A percentile compares a stretch with the other conserved stretches of the same genome.
Evolutionary conservation across 768 basidiomycete species (phyloP).

Genomic region (Amanita muscaria): DNA sequence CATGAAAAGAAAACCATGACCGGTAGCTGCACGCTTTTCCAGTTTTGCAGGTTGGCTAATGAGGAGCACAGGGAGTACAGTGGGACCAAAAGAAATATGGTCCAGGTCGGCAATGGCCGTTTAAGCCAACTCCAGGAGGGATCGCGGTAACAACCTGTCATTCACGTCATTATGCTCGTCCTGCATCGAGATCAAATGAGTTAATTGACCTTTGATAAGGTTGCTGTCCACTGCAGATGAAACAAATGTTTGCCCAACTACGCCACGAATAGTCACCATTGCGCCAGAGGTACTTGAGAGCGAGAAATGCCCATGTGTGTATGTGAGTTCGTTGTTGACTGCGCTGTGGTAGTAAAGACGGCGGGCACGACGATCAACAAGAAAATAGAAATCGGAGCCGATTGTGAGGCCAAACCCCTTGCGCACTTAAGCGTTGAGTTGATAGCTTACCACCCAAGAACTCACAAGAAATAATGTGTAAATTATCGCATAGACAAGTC

Average conservation of each 20-base stretch:
- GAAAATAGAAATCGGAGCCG: constrained; percentile 73
- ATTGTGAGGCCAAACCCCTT: constrained; percentile 81
- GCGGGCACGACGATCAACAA: constrained; percentile 54
- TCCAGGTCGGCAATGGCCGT: constrained; percentile 76
- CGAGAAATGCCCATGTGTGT: constrained; percentile 47
- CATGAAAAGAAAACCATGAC: constrained; percentile 78
- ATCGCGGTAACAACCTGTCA: constrained; percentile 64
- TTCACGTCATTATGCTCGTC: background rate
- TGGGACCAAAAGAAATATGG: constrained; percentile 69
- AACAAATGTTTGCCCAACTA: constrained; percentile 37
- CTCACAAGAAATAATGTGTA: constrained; percentile 74
- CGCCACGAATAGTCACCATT: constrained; percentile 28
- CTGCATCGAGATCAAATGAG: constrained; percentile 8
- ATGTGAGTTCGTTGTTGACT: constrained; percentile 29
- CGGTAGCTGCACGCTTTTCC: constrained; percentile 59
- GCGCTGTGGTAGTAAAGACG: constrained; percentile 40
- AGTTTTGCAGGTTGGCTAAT: constrained; percentile 66
- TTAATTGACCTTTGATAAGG: constrained; percentile 38
- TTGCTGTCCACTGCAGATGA: constrained; percentile 28
- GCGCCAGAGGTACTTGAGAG: constrained; percentile 38
- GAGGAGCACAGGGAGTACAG: constrained; percentile 67
- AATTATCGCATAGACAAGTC: constrained; percentile 80
- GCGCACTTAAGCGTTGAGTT: background rate
- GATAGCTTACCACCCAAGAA: constrained; percentile 5
- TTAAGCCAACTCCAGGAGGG: constrained; percentile 70